These are phyloP conservation scores for Kitagawia praeruptora DNA, from an alignment of 129 eudicot genomes.

Conservation along the genomic window DNA sequence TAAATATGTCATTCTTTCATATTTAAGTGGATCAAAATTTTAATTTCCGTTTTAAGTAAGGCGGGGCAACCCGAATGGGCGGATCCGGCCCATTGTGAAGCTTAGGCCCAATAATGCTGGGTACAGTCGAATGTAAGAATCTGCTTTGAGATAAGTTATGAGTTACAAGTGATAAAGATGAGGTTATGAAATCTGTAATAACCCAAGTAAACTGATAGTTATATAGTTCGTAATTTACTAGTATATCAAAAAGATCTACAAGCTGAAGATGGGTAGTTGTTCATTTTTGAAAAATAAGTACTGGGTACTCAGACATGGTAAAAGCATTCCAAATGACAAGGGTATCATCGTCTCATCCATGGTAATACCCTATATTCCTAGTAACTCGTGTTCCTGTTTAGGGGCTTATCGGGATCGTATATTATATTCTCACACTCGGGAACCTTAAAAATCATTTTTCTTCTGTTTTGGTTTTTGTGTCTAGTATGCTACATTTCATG, in stretches of 20 bases:
- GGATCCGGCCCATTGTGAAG: no score
- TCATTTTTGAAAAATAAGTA: constrained; percentile 55
- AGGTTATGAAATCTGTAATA: no score
- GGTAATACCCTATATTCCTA: constrained; percentile 27
- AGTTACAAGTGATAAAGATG: no score
- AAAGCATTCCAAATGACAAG: constrained; percentile 88
- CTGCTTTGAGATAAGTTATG: no score
- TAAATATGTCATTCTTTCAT: no score
- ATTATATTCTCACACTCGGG: not conserved
- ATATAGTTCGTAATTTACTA: not conserved
- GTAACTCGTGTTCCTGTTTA: not conserved
- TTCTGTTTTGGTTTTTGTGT: not conserved
- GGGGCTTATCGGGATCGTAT: not conserved
- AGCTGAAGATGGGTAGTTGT: not conserved
- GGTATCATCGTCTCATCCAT: constrained; percentile 79
- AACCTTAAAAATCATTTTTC: not conserved
- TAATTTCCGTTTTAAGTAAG: no score
- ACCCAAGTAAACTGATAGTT: no score
- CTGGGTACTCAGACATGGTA: constrained; percentile 92
- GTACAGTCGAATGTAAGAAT: no score
- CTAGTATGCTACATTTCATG: not conserved
- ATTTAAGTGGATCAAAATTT: no score
- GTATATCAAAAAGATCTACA: no score
- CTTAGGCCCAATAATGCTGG: no score
- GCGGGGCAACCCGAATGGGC: no score